phyloP scores from a whole-genome alignment of 768 basidiomycete species.

The Hygrophoropsis aurantiaca region DNA sequence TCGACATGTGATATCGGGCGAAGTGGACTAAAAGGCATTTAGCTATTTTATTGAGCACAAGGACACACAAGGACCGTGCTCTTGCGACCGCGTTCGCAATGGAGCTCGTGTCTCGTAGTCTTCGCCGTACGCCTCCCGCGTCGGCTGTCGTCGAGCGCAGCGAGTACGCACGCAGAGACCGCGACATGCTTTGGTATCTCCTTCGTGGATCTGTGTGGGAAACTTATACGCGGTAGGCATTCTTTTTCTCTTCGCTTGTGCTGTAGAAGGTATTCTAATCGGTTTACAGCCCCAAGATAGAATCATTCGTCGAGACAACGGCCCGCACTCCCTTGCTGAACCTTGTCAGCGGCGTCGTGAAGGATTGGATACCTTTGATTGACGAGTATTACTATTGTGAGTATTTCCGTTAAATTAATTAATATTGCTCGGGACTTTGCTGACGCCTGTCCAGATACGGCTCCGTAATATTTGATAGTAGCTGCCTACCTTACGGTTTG shows the following conservation, averaged over 20 bases:
- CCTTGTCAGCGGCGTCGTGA: slow-evolving; percentile 67
- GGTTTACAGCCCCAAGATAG: slow-evolving; percentile 70
- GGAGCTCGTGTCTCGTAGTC: slow-evolving; percentile 71
- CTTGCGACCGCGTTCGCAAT: slow-evolving; percentile 63
- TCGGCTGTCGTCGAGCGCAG: slow-evolving; percentile 65
- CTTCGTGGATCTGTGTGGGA: slow-evolving; percentile 87
- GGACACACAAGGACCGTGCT: slow-evolving; percentile 47
- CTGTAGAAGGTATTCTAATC: neutral
- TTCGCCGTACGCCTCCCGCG: slow-evolving; percentile 66
- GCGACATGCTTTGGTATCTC: slow-evolving; percentile 81
- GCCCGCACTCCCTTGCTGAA: slow-evolving; percentile 62
- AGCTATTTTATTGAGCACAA: slow-evolving; percentile 24
- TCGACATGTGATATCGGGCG: slow-evolving; percentile 8
- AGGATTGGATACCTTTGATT: slow-evolving; percentile 87
- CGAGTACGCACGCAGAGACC: slow-evolving; percentile 82
- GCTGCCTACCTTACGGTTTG: too few species aligned
- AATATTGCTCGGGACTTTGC: neutral
- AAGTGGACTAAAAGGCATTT: neutral
- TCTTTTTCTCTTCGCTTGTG: slow-evolving; percentile 3
- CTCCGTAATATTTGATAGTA: slow-evolving; percentile 33
- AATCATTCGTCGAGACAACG: slow-evolving; percentile 55
- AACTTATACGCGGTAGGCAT: slow-evolving; percentile 63
- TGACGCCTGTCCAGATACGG: slow-evolving; percentile 34
- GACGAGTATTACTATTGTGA: slow-evolving; percentile 90
- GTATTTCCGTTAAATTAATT: slow-evolving; percentile 22